Conservation (phyloP, 2,329 filamentous ascomycete species). For the Colletotrichum musicola region DNA sequence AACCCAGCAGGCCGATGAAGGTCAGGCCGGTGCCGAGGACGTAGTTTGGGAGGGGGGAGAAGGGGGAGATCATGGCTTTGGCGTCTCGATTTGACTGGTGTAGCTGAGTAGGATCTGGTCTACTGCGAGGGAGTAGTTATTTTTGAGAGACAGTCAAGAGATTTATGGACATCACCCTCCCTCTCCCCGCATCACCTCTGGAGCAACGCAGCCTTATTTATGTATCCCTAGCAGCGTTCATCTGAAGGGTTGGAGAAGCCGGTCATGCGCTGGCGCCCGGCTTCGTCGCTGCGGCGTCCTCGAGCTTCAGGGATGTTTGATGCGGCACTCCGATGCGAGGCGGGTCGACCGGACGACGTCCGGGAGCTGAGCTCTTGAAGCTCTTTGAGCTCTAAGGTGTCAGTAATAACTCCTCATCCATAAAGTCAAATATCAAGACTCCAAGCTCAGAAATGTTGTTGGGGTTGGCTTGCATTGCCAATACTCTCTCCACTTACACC, state of each 20-base stretch:
- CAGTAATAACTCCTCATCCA: too few species aligned
- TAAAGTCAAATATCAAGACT: too few species aligned
- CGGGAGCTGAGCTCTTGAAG: not conserved
- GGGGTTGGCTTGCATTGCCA: too few species aligned
- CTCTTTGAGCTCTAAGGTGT: not conserved
- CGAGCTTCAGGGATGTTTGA: constrained; percentile 19
- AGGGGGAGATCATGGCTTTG: constrained; percentile 21
- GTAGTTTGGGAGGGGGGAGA: constrained; percentile 37
- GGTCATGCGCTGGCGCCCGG: constrained; percentile 18
- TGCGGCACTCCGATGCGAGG: constrained; percentile 31
- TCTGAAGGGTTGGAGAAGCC: constrained; percentile 9
- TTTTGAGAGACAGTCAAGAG: too few species aligned
- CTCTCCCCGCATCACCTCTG: not conserved
- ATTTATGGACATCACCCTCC: too few species aligned
- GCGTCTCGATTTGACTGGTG: too few species aligned
- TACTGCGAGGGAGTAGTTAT: too few species aligned
- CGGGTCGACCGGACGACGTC: constrained; percentile 1
- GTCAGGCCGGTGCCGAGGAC: constrained; percentile 44
- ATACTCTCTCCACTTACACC: too few species aligned
- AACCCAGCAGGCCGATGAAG: constrained; percentile 36
- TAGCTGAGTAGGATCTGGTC: too few species aligned
- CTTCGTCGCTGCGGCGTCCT: constrained; percentile 4
- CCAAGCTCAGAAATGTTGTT: too few species aligned
- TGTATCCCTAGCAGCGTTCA: constrained; percentile 20
- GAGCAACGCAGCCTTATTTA: not conserved